Base-by-base conservation (phyloP, 192 early-diverging fungal genomes). In the Irineochytrium annulatum region DNA sequence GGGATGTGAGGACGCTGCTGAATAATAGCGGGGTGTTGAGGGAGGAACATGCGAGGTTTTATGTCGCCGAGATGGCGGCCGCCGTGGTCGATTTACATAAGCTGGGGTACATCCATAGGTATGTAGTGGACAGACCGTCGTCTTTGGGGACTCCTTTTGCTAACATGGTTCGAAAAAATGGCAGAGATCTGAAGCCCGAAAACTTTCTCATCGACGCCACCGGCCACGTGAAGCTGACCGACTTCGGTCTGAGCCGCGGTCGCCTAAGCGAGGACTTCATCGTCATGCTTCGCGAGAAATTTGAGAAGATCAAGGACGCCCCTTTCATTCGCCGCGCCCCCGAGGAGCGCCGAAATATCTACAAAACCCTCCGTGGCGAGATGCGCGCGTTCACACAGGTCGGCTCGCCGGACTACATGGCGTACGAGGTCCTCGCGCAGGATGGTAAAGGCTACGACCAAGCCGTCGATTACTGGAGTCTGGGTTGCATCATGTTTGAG, bases 361-460 rank as follows among this genome's bases (percentile, higher is more conserved):
- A 78, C 60, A 48, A 76, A 59, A 61, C 73, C 4, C 55, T 78
- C 39, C 54, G 17, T 43, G 73, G 71, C 14, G 73, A 65, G 3
- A 77, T 73, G 67, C 57, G 69, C 56, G 90, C 85, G 1, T 92
- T 83, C 62, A 90, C 89, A 0, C 82, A 94, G 43, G 93, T 95
- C 5, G 93, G 93, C 5, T 86, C 85, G 30, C 91, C 91, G 34
- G 91, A 95, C 71, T 95, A 95, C 80, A 95, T 95, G 91, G 91
- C 91, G 5, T 89, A 90, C 6, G 93, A 95, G 68, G 84, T 93
- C 20, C 75, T 95, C 31, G 75, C 67, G 53, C 77, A 77, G 13
- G 54, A 59, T 28, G 27, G 59, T 19, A 52, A 31, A 17, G 86
- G 86, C 37, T 89, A 90, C 63, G 86, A 80, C 59, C 71, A 78